Conservation (phyloP, 768 basidiomycete species). For the Boletus patriciae region DNA sequence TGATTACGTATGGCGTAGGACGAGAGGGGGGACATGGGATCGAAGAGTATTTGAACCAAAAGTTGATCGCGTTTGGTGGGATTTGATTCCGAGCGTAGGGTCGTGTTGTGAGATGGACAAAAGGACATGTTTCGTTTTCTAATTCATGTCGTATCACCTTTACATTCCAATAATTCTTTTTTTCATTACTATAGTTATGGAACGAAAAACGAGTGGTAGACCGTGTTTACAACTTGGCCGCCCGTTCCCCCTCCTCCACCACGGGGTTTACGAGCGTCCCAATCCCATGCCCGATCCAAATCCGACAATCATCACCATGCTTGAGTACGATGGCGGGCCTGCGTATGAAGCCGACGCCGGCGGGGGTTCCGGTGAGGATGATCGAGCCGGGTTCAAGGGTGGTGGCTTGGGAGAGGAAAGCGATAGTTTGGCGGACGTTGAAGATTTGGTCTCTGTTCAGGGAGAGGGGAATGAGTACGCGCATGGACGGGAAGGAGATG, state of each 20-base stretch:
- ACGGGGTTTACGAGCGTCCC: constrained; percentile 81
- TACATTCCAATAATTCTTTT: background rate
- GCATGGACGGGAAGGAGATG: background rate
- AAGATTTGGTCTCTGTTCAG: constrained; percentile 74
- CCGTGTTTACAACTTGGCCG: constrained; percentile 42
- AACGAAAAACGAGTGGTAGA: background rate
- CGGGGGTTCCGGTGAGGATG: constrained; percentile 81
- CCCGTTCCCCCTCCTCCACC: constrained; percentile 55
- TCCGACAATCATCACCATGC: constrained; percentile 68
- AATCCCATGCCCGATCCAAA: constrained; percentile 70
- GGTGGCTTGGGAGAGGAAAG: constrained; percentile 82
- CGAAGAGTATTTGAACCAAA: constrained; percentile 82
- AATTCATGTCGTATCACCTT: constrained; percentile 1
- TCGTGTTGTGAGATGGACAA: background rate
- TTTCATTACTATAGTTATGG: background rate
- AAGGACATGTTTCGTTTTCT: background rate
- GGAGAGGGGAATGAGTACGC: background rate
- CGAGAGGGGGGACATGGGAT: constrained; percentile 90
- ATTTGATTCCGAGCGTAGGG: constrained; percentile 34
- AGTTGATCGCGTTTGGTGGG: constrained; percentile 80
- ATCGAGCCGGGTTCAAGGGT: constrained; percentile 79
- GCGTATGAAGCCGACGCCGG: constrained; percentile 78
- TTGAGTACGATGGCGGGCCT: constrained; percentile 70
- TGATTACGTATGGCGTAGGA: constrained; percentile 38
- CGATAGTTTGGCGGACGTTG: constrained; percentile 69